Evolutionary conservation across 116 monocot genomes (phyloP).

Genomic region (Thalassia testudinum): DNA sequence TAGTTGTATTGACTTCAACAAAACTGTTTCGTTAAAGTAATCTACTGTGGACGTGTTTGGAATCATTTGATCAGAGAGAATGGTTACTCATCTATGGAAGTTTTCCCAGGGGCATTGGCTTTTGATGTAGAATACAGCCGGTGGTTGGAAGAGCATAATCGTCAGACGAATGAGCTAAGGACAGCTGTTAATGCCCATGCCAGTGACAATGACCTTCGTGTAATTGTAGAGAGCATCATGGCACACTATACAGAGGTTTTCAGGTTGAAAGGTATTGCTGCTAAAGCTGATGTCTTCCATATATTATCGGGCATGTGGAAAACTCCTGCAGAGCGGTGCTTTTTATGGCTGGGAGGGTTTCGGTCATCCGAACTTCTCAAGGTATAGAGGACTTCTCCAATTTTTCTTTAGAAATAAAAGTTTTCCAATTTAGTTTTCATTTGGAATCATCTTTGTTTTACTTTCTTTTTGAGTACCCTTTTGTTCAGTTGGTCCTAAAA

Average conservation of each 20-base stretch:
- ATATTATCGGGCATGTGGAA: constrained; percentile 98
- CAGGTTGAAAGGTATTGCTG: constrained; percentile 59
- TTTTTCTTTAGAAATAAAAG: too few species aligned
- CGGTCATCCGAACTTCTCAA: constrained; percentile 94
- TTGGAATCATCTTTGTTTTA: too few species aligned
- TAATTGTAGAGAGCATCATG: constrained; percentile 58
- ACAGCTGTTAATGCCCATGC: constrained; percentile 82
- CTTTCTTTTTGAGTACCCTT: too few species aligned
- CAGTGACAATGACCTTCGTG: constrained; percentile 68
- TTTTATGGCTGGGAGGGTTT: constrained; percentile 95
- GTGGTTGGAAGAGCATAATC: constrained; percentile 92
- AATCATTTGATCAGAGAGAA: not conserved
- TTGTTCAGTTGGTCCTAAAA: too few species aligned
- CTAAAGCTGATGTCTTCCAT: constrained; percentile 92
- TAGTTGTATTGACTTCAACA: too few species aligned
- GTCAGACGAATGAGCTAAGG: constrained; percentile 75
- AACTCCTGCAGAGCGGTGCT: constrained; percentile 94
- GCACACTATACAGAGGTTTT: constrained; percentile 85
- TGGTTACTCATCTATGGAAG: too few species aligned
- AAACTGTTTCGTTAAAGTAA: too few species aligned
- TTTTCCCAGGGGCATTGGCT: constrained; percentile 86
- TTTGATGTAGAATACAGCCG: constrained; percentile 88
- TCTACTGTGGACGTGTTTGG: too few species aligned
- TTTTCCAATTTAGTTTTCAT: too few species aligned
- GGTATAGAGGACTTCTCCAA: too few species aligned